Percentiles rank a stretch among this genome's conserved stretches.
Evolutionary conservation across 23 red algal genomes (phyloP).

Genomic region (Gracilaria domingensis): DNA sequence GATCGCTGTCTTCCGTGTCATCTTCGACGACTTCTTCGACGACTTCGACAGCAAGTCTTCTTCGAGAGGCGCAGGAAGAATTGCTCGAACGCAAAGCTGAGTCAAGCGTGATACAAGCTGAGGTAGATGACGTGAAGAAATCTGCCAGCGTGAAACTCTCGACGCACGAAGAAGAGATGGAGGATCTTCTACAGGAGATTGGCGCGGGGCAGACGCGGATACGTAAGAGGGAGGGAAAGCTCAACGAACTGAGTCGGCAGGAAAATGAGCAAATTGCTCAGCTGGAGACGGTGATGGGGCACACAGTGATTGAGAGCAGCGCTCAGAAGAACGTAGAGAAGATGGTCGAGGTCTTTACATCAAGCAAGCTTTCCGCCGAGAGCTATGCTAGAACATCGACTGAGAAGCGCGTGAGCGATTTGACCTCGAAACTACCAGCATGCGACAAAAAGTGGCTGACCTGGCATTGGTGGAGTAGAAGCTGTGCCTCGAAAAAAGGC

Average conservation of each 20-base stretch:
- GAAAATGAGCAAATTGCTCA: conserved; percentile 1
- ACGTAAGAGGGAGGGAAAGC: neutral
- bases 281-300: conserved; percentile 23
- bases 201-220: neutral
- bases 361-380: conserved; percentile 43
- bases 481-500: neutral
- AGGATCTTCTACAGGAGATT: conserved; percentile 6
- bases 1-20: conserved; percentile 31
- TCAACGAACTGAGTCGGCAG: conserved; percentile 5
- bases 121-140: conserved; percentile 34
- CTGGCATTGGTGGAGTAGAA: neutral
- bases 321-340: neutral
- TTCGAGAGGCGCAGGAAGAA: conserved; percentile 33
- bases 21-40: too few relatives aligned
- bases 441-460: neutral
- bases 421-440: too few relatives aligned
- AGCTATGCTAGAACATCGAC: neutral
- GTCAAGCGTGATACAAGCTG: neutral
- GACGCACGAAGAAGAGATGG: conserved; percentile 18
- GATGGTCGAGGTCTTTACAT: conserved; percentile 35
- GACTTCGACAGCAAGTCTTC: conserved; percentile 16
- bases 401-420: neutral
- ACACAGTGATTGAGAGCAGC: neutral
- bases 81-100: conserved; percentile 10
- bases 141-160: neutral